Conservation (phyloP, 148 eudicot genomes). For the Spergularia marina region DNA sequence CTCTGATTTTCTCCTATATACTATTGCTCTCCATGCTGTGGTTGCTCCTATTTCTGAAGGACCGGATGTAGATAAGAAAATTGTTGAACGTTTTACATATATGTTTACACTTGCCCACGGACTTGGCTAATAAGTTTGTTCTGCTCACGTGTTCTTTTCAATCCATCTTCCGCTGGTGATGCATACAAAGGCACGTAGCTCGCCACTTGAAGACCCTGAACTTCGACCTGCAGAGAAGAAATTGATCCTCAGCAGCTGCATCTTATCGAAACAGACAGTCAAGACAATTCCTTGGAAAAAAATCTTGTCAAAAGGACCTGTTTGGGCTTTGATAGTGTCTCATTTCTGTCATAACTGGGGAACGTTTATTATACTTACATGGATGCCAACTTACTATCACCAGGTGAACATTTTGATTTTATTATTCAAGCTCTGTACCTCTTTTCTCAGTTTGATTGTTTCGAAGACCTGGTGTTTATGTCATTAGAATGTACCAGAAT, state of each 20-base stretch:
- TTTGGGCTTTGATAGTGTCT: constrained; percentile 90
- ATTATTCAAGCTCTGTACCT: background rate
- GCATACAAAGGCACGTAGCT: constrained; percentile 67
- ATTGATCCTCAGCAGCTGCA: constrained; percentile 54
- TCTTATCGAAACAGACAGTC: constrained; percentile 62
- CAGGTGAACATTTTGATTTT: constrained; percentile 43
- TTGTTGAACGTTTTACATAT: background rate
- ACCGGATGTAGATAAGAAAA: background rate
- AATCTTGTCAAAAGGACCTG: constrained; percentile 84
- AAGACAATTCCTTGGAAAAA: constrained; percentile 74
- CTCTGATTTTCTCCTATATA: background rate
- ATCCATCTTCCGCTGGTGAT: background rate
- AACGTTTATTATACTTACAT: constrained; percentile 89
- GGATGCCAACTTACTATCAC: constrained; percentile 99
- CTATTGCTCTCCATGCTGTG: background rate
- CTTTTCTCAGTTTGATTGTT: background rate
- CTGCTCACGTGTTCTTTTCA: background rate
- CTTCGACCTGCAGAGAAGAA: constrained; percentile 72
- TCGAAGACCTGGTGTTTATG: too few relatives aligned
- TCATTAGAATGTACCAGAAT: background rate
- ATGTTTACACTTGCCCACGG: background rate
- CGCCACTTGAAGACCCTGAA: constrained; percentile 84
- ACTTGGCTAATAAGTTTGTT: background rate
- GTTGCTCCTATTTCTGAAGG: background rate
- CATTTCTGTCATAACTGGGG: constrained; percentile 99